These are phyloP conservation scores for Cryptococcus jaspeensis DNA, from an alignment of 1,284 basidiomycete genomes.

Conservation along the genomic window DNA sequence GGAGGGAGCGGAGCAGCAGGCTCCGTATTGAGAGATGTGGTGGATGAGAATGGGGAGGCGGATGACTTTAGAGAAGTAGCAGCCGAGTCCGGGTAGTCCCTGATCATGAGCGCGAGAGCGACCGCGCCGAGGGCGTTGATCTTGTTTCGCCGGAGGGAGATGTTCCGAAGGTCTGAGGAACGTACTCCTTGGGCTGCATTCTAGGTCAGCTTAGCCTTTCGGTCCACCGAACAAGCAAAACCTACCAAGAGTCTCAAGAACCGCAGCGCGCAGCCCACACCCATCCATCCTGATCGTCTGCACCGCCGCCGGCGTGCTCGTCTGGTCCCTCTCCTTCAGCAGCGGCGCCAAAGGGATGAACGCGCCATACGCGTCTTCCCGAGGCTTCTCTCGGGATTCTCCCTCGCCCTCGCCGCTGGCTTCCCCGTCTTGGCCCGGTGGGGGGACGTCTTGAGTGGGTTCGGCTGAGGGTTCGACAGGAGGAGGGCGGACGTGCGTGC, in stretches of 20 bases:
- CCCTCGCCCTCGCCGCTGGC: slow-evolving; percentile 11
- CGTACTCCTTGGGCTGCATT: slow-evolving; percentile 71
- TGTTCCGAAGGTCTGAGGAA: slow-evolving; percentile 75
- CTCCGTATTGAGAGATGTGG: slow-evolving; percentile 55
- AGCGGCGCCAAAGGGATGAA: slow-evolving; percentile 44
- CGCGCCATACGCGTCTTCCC: slow-evolving; percentile 37
- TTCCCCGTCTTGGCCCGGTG: not conserved
- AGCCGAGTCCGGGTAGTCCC: slow-evolving; percentile 77
- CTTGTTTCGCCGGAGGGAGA: slow-evolving; percentile 81
- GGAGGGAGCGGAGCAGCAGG: slow-evolving; percentile 54
- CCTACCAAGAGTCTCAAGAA: slow-evolving; percentile 74
- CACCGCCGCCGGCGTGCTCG: slow-evolving; percentile 47
- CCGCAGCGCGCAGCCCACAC: slow-evolving; percentile 67
- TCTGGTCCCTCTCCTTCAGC: slow-evolving; percentile 29
- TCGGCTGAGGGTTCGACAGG: not conserved
- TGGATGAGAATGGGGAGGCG: slow-evolving; percentile 53
- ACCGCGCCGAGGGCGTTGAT: slow-evolving; percentile 81
- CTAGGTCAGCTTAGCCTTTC: not conserved
- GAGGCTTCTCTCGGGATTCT: slow-evolving; percentile 17
- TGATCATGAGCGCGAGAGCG: slow-evolving; percentile 89
- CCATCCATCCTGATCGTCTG: slow-evolving; percentile 81
- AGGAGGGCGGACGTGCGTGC: slow-evolving; percentile 8
- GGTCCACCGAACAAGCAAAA: slow-evolving; percentile 8
- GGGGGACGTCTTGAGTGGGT: not conserved
- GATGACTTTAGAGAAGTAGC: slow-evolving; percentile 37